A percentile compares a stretch with the other conserved stretches of the same genome.
Evolutionary conservation across 106 monocot genomes (phyloP).

Genomic region (Acorus calamus): DNA sequence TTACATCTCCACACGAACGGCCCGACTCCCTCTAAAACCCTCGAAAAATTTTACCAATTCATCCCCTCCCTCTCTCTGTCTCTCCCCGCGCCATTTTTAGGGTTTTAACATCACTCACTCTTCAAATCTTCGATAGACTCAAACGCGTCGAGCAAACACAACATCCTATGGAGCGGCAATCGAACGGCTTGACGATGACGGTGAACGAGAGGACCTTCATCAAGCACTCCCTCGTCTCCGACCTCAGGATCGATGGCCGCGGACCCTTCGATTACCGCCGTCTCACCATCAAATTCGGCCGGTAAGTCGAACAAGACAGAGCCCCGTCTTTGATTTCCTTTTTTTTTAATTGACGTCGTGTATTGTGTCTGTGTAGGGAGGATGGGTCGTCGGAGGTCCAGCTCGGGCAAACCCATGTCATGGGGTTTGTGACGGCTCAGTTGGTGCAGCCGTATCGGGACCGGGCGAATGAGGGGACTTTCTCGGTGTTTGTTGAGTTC

Average conservation of each 20-base stretch:
- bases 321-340: conserved; percentile 14
- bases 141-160: too few species aligned
- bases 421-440: conserved; percentile 70
- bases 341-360: neutral
- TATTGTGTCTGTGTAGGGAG: conserved; percentile 37
- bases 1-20: too few species aligned
- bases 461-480: conserved; percentile 77
- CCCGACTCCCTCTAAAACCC: too few species aligned
- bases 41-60: too few species aligned
- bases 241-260: conserved; percentile 78
- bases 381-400: conserved; percentile 82
- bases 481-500: conserved; percentile 72
- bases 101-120: too few species aligned
- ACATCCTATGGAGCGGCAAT: too few species aligned
- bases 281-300: conserved; percentile 62
- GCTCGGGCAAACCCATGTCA: conserved; percentile 89
- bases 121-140: too few species aligned
- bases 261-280: conserved; percentile 66
- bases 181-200: conserved; percentile 36
- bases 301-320: conserved; percentile 22
- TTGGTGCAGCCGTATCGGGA: conserved; percentile 86
- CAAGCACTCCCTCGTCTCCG: conserved; percentile 39
- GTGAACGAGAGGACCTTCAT: conserved; percentile 91
- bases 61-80: too few species aligned
- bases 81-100: too few species aligned